Evolutionary conservation across 768 basidiomycete species (phyloP).

Genomic region (Amanita molliuscula): DNA sequence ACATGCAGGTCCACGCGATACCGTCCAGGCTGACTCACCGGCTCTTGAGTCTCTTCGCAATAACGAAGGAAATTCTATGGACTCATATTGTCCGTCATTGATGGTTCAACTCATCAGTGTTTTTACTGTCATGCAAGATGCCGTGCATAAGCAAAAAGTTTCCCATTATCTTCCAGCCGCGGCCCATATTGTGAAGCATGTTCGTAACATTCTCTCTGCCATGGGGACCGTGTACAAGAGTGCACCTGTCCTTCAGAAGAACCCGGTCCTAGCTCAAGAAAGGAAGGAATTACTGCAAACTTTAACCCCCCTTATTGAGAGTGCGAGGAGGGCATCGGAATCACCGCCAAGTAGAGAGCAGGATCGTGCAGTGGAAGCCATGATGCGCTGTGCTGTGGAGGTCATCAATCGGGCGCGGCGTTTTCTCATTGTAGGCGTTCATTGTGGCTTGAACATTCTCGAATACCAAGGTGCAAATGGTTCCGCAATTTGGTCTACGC

Average conservation of each 20-base stretch:
- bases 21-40: background rate
- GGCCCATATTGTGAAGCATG: slow-evolving; percentile 89
- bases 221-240: slow-evolving; percentile 82
- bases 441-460: slow-evolving; percentile 65
- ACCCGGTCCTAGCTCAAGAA: slow-evolving; percentile 60
- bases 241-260: slow-evolving; percentile 56
- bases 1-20: background rate
- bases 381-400: slow-evolving; percentile 74
- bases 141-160: slow-evolving; percentile 66
- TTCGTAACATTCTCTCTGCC: slow-evolving; percentile 75
- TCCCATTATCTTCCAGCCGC: slow-evolving; percentile 90
- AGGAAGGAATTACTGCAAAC: slow-evolving; percentile 76
- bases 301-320: slow-evolving; percentile 73
- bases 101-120: slow-evolving; percentile 82
- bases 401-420: slow-evolving; percentile 73
- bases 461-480: slow-evolving; percentile 28
- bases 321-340: slow-evolving; percentile 60
- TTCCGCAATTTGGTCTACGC: slow-evolving; percentile 19
- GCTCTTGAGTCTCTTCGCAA: background rate
- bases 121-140: slow-evolving; percentile 75
- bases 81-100: slow-evolving; percentile 64
- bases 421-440: slow-evolving; percentile 68
- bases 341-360: slow-evolving; percentile 34
- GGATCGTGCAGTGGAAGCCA: slow-evolving; percentile 54
- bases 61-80: slow-evolving; percentile 27